Conservation (phyloP, 2,329 filamentous ascomycete species). For the Pyrenochaeta sp. region DNA sequence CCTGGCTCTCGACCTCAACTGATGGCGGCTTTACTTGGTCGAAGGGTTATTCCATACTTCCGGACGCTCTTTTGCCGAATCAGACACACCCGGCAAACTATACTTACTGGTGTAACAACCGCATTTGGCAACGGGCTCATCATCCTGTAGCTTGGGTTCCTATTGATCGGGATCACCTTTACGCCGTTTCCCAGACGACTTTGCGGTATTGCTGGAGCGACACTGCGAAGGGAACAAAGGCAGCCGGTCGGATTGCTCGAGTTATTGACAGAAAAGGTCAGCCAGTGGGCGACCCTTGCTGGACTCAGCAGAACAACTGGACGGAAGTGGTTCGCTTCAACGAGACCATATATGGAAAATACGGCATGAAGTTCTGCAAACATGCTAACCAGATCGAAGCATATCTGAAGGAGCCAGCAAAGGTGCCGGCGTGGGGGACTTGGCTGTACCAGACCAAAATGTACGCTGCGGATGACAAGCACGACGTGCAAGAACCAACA, state of each 20-base stretch:
- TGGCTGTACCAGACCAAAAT: conserved; percentile 21
- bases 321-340: conserved; percentile 19
- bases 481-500: conserved; percentile 22
- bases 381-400: conserved; percentile 18
- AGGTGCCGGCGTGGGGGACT: conserved; percentile 19
- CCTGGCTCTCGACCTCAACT: conserved; percentile 20
- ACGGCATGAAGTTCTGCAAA: conserved; percentile 21
- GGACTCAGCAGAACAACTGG: conserved; percentile 20
- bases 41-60: conserved; percentile 16
- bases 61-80: conserved; percentile 14
- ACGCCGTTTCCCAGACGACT: conserved; percentile 21
- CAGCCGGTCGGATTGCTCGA: conserved; percentile 17
- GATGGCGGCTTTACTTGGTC: conserved; percentile 21
- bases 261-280: conserved; percentile 11
- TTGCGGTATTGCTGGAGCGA: conserved; percentile 21
- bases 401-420: conserved; percentile 16
- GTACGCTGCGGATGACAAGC: conserved; percentile 14
- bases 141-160: conserved; percentile 21
- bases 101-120: conserved; percentile 21
- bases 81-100: conserved; percentile 19
- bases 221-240: conserved; percentile 19
- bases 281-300: conserved; percentile 18
- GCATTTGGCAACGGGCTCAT: conserved; percentile 20
- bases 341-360: conserved; percentile 19
- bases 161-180: conserved; percentile 10